phyloP scores from a whole-genome alignment of 306 rosid genomes.

The Casuarina glauca region DNA sequence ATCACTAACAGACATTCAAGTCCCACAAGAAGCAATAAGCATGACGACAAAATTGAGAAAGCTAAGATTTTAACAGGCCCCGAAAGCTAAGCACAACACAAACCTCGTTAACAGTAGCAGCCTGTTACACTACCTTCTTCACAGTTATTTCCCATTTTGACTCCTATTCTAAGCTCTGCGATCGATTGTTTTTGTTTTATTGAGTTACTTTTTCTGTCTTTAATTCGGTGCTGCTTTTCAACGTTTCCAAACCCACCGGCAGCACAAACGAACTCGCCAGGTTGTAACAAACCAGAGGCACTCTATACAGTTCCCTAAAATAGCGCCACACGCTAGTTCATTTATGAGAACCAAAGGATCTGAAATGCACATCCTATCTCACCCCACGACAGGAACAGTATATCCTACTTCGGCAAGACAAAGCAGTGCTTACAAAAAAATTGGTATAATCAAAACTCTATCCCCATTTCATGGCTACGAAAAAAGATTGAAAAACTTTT shows the following conservation, averaged over 20 bases:
- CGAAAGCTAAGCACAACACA: slow-evolving; percentile 16
- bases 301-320: background rate
- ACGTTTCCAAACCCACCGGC: background rate
- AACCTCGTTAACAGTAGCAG: slow-evolving; percentile 5
- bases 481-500: no score
- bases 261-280: background rate
- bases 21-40: background rate
- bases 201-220: no score
- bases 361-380: background rate
- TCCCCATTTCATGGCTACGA: no score
- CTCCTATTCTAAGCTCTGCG: background rate
- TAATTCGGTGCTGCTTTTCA: background rate
- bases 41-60: background rate
- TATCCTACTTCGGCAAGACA: background rate
- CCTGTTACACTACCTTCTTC: background rate
- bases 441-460: no score
- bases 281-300: background rate
- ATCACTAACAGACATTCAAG: slow-evolving; percentile 1
- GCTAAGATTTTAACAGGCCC: slow-evolving; percentile 11
- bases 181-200: background rate
- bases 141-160: background rate
- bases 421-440: background rate
- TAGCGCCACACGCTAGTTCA: background rate
- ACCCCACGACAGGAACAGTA: background rate
- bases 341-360: background rate